Conservation (phyloP, 2,329 filamentous ascomycete genomes). For the Verticillium zaregamsianum region DNA sequence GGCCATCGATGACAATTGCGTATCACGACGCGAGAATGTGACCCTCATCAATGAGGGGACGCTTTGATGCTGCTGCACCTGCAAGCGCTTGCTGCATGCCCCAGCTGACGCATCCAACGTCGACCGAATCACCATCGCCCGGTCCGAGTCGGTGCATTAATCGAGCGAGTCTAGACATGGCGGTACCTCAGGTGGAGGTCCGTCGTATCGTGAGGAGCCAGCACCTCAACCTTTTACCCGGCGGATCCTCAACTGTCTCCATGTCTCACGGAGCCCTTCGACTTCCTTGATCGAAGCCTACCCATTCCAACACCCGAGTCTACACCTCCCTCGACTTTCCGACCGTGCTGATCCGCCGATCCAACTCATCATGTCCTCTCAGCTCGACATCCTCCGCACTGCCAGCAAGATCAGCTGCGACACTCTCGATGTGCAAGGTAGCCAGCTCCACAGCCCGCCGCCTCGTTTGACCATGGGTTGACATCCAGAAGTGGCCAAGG, state of each 20-base stretch:
- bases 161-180: background rate
- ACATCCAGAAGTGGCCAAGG: constrained; percentile 21
- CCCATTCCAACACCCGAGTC: too few relatives aligned
- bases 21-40: background rate
- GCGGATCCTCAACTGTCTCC: background rate
- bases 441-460: background rate
- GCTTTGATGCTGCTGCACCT: background rate
- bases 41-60: background rate
- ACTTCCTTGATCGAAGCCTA: too few relatives aligned
- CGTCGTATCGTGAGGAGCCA: background rate
- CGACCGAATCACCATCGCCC: background rate
- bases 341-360: too few relatives aligned
- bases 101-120: background rate
- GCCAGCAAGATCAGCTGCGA: constrained; percentile 28
- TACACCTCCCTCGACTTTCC: too few relatives aligned
- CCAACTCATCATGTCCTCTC: background rate
- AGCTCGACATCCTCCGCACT: constrained; percentile 6
- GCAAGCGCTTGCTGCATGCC: background rate
- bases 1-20: background rate
- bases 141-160: background rate
- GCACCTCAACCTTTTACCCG: background rate
- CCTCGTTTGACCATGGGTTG: background rate
- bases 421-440: constrained; percentile 29
- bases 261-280: background rate
- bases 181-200: background rate